Percentiles rank a stretch among this genome's conserved stretches.
phyloP scores from a whole-genome alignment of 768 basidiomycete genomes.

The Scleroderma bovista region DNA sequence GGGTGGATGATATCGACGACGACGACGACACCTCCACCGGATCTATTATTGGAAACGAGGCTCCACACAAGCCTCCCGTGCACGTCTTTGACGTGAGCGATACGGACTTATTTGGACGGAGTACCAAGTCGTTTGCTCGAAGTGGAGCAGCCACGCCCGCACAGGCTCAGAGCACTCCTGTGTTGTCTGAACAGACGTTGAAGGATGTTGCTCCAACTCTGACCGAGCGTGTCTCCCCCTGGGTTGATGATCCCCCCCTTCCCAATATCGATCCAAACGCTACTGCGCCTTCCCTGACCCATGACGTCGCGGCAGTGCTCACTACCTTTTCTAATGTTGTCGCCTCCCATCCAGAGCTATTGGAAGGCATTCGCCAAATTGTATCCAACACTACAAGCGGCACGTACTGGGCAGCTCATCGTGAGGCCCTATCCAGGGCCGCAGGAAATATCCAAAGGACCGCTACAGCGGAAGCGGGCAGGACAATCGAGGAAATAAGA shows the following conservation, averaged over 20 bases:
- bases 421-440: slow-evolving; percentile 52
- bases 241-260: slow-evolving; percentile 44
- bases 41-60: slow-evolving; percentile 38
- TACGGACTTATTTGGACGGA: slow-evolving; percentile 16
- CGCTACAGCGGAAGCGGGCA: slow-evolving; percentile 33
- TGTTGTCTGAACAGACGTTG: slow-evolving; percentile 22
- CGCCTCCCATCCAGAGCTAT: slow-evolving; percentile 63
- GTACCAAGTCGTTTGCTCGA: slow-evolving; percentile 13
- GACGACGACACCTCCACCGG: slow-evolving; percentile 36
- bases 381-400: slow-evolving; percentile 56
- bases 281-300: slow-evolving; percentile 44
- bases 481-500: slow-evolving; percentile 40
- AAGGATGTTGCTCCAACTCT: slow-evolving; percentile 7
- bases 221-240: slow-evolving; percentile 11
- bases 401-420: slow-evolving; percentile 64
- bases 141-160: slow-evolving; percentile 26
- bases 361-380: slow-evolving; percentile 61
- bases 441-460: slow-evolving; percentile 49
- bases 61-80: slow-evolving; percentile 51
- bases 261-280: slow-evolving; percentile 38
- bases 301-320: slow-evolving; percentile 62
- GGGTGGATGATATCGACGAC: slow-evolving; percentile 28
- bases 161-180: slow-evolving; percentile 38
- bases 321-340: slow-evolving; percentile 50
- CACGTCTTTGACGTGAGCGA: slow-evolving; percentile 47